Evolutionary conservation across 2,329 filamentous ascomycete species (phyloP).

Genomic region (Talaromyces atroroseus): DNA sequence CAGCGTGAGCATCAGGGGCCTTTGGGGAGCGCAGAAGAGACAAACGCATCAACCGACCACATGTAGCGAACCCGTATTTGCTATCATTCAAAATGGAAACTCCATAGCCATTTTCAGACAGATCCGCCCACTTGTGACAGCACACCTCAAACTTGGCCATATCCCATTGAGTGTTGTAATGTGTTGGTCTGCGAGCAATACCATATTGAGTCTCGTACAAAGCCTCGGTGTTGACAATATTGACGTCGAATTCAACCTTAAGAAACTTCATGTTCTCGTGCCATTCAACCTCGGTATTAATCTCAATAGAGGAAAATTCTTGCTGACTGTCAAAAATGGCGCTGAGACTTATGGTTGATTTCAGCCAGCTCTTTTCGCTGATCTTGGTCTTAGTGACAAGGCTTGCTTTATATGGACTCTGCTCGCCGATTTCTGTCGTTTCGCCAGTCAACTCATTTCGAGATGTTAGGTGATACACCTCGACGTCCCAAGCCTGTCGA

Average conservation of each 20-base stretch:
- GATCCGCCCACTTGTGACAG: constrained; percentile 88
- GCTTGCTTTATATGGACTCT: constrained; percentile 68
- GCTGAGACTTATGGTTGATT: constrained; percentile 76
- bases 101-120: constrained; percentile 82
- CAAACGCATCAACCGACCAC: constrained; percentile 81
- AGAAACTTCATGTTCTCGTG: constrained; percentile 95
- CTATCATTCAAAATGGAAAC: constrained; percentile 91
- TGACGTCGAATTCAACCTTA: constrained; percentile 96
- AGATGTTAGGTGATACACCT: constrained; percentile 88
- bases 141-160: constrained; percentile 98
- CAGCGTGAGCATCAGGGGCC: constrained; percentile 85
- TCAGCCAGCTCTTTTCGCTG: constrained; percentile 78
- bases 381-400: constrained; percentile 81
- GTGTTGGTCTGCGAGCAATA: constrained; percentile 79
- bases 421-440: constrained; percentile 65
- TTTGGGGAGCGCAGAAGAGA: constrained; percentile 86
- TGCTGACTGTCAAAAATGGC: constrained; percentile 61
- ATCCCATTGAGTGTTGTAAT: constrained; percentile 96
- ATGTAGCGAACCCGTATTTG: constrained; percentile 95
- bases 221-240: constrained; percentile 84
- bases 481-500: constrained; percentile 97
- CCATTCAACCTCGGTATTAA: constrained; percentile 85
- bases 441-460: constrained; percentile 67
- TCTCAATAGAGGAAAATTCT: constrained; percentile 66
- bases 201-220: constrained; percentile 94